phyloP scores from a whole-genome alignment of 208 protist genomes.

The Leishmania mexicana region DNA sequence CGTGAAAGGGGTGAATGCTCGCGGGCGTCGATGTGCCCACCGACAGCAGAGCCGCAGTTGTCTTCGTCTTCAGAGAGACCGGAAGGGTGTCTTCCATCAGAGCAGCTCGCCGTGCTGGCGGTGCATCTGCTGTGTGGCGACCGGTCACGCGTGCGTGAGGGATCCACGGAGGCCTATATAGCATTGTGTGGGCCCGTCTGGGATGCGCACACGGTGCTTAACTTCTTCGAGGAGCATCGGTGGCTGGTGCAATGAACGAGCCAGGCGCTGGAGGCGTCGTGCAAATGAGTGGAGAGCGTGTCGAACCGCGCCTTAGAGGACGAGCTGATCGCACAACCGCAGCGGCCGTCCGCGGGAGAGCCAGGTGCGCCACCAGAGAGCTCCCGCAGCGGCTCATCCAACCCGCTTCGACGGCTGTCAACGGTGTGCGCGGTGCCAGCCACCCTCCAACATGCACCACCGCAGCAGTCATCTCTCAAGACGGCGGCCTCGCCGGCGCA shows the following conservation, averaged over 20 bases:
- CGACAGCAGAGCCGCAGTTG: not conserved
- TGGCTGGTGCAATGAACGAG: constrained; percentile 23
- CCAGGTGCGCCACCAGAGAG: not conserved
- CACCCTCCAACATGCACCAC: not conserved
- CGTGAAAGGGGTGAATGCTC: no score
- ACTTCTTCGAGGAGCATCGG: constrained; percentile 30
- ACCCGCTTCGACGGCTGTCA: not conserved
- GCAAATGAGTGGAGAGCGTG: constrained; percentile 32
- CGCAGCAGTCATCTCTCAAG: not conserved
- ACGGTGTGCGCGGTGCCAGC: not conserved
- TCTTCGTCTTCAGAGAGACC: no score
- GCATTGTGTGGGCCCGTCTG: constrained; percentile 40
- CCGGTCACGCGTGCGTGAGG: constrained; percentile 31
- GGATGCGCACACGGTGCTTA: constrained; percentile 30
- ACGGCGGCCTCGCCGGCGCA: no score
- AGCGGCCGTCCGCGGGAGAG: not conserved
- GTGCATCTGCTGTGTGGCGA: constrained; percentile 39
- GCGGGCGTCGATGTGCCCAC: not conserved
- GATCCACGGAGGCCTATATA: constrained; percentile 27
- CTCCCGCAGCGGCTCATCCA: not conserved
- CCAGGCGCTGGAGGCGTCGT: constrained; percentile 26
- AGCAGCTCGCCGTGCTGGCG: constrained; percentile 22
- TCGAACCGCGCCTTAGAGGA: constrained; percentile 27
- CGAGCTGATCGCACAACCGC: constrained; percentile 3
- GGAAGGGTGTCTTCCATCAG: not conserved